phyloP scores from a whole-genome alignment of 2,329 filamentous ascomycete genomes.

The Fusarium odoratissimum region DNA sequence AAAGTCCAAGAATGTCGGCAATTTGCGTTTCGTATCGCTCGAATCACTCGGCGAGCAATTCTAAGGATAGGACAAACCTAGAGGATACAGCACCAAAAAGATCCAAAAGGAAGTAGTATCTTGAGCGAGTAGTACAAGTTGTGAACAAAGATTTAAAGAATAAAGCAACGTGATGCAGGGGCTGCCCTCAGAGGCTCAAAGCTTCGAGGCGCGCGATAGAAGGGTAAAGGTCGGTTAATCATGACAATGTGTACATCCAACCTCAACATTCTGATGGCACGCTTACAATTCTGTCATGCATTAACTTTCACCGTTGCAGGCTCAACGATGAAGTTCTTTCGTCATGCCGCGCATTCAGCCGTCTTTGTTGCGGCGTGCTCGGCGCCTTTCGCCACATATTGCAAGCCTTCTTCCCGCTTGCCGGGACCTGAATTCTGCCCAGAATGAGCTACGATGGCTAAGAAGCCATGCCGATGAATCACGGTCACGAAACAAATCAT shows the following conservation, averaged over 20 bases:
- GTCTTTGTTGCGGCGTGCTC: slow-evolving; percentile 65
- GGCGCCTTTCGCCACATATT: slow-evolving; percentile 65
- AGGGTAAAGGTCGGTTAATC: slow-evolving; percentile 49
- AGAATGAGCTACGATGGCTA: slow-evolving; percentile 80
- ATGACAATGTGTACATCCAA: not conserved
- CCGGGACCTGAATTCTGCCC: slow-evolving; percentile 70
- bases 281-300: not conserved
- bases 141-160: slow-evolving; percentile 27
- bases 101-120: slow-evolving; percentile 7
- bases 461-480: slow-evolving; percentile 64
- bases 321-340: slow-evolving; percentile 21
- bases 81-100: not conserved
- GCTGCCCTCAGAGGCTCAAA: slow-evolving; percentile 21
- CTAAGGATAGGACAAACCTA: not conserved
- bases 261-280: not conserved
- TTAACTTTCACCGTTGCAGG: slow-evolving; percentile 5
- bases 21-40: not conserved
- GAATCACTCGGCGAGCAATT: not conserved
- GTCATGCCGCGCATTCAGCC: slow-evolving; percentile 73
- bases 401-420: slow-evolving; percentile 72
- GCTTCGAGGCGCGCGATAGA: slow-evolving; percentile 24
- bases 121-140: slow-evolving; percentile 5
- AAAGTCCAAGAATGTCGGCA: slow-evolving; percentile 8
- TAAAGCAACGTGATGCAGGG: slow-evolving; percentile 27
- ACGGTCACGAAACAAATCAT: slow-evolving; percentile 12